Base-by-base conservation (phyloP, 2,329 filamentous ascomycete genomes). In the Escovopsis weberi region DNA sequence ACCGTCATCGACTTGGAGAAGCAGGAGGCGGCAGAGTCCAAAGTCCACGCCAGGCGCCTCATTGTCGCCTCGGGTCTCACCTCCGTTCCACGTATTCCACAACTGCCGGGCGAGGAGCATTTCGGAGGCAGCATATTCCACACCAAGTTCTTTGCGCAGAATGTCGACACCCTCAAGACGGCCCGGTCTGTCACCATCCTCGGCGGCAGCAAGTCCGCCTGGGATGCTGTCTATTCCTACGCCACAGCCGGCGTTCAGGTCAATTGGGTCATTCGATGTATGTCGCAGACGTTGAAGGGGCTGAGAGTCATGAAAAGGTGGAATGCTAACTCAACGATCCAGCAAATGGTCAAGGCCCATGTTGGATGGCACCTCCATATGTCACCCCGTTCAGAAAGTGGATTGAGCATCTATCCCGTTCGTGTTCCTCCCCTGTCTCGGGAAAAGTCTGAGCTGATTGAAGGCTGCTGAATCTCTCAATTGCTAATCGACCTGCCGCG, bases 331-430 rank as follows among this genome's bases (percentile, higher is more conserved):
- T 18, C 23, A 26, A 18, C n/a, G 9, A 30, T 3, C 46, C 34
- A 62, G 59, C 54, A 30, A 66, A 59, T 26, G 75, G 76, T 2
- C 69, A 74, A 45, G 77, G 78, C 0, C 75, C 78, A 0, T 62
- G 66, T 0, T 82, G 66, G 67, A 66, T 82, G 57, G 59, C 72
- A 0, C 72, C 74, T 1, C 59, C 72, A 1, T 76, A 75, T 43
- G 77, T 84, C 12, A 82, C 80, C 1, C 78, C 79, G 0, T 54
- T 82, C n/a, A 79, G 79, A 55, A 70, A 69, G 45, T 77, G 74
- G 69, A 61, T 85, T 0, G 81, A 86, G 58, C 75, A 80, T 51
- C 67, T 86, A 4, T 69, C 80, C 4, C 71, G 73, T 64, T 45
- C 43, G 62, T 59, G 28, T 30, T 34, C 12, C 12, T 1, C 26